These are phyloP conservation scores for Monosporascus ibericus DNA, from an alignment of 2,329 filamentous ascomycete species.

Conservation along the genomic window DNA sequence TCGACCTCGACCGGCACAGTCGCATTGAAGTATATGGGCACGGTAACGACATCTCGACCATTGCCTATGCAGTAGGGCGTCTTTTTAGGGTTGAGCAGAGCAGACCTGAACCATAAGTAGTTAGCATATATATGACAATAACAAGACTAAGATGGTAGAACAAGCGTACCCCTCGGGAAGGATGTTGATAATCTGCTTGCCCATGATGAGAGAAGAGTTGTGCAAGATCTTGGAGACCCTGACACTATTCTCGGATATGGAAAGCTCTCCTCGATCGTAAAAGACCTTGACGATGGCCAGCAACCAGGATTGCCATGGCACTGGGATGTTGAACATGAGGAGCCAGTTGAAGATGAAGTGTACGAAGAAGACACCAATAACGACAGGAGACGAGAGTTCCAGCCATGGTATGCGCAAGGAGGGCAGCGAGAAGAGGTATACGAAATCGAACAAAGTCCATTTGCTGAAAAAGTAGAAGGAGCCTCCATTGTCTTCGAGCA, in stretches of 20 bases:
- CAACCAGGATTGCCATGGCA: constrained; percentile 70
- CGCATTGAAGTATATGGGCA: constrained; percentile 91
- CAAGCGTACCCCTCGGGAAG: constrained; percentile 71
- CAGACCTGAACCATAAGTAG: constrained; percentile 51
- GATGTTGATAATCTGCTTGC: constrained; percentile 96
- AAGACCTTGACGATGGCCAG: constrained; percentile 70
- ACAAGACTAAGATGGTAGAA: constrained; percentile 5
- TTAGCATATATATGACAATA: constrained; percentile 17
- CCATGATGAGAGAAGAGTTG: constrained; percentile 88
- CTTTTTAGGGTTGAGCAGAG: constrained; percentile 76
- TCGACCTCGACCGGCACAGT: constrained; percentile 86
- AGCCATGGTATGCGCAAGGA: constrained; percentile 92
- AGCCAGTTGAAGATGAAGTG: constrained; percentile 74
- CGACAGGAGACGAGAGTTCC: constrained; percentile 75
- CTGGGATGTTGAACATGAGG: constrained; percentile 86
- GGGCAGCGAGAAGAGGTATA: constrained; percentile 83
- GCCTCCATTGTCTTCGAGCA: constrained; percentile 75
- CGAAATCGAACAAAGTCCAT: constrained; percentile 82
- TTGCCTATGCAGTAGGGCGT: constrained; percentile 75
- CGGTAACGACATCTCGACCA: constrained; percentile 50
- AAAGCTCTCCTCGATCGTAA: constrained; percentile 79
- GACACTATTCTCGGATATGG: constrained; percentile 88
- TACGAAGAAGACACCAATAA: constrained; percentile 62
- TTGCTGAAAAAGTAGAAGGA: constrained; percentile 91
- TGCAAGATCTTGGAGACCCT: constrained; percentile 83